A percentile compares a stretch with the other conserved stretches of the same genome.
phyloP scores from a whole-genome alignment of 176 grass and related monocot species.

The Dactylis glomerata region DNA sequence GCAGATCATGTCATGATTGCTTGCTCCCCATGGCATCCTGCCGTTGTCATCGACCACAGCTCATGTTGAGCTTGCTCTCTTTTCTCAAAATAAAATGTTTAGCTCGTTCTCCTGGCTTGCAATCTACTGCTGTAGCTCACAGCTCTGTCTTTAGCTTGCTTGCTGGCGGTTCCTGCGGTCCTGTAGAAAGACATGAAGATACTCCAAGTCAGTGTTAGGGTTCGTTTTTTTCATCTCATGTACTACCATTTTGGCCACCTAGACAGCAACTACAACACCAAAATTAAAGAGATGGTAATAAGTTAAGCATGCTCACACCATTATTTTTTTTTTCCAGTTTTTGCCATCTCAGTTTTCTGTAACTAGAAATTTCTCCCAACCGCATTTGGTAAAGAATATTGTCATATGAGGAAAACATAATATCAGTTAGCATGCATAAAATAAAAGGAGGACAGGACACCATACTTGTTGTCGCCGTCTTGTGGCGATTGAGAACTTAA shows the following conservation, averaged over 20 bases:
- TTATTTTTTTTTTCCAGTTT: too few species aligned
- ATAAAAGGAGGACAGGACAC: not conserved
- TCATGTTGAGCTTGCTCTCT: conserved; percentile 16
- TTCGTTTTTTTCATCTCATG: not conserved
- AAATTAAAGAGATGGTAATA: not conserved
- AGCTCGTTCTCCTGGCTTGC: conserved; percentile 22
- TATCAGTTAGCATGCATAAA: not conserved
- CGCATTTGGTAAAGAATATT: not conserved
- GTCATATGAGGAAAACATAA: not conserved
- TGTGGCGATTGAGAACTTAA: not conserved
- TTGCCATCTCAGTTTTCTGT: not conserved
- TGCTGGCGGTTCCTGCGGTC: conserved; percentile 25
- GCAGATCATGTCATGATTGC: not conserved
- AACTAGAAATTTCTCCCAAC: not conserved
- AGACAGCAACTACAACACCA: not conserved
- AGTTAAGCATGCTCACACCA: too few species aligned
- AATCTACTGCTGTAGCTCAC: conserved; percentile 23
- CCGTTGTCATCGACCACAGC: not conserved
- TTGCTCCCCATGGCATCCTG: conserved; percentile 16
- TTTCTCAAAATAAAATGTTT: not conserved
- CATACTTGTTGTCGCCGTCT: not conserved
- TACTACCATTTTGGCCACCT: not conserved
- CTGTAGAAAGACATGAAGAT: conserved; percentile 23
- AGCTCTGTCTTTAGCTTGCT: conserved; percentile 58
- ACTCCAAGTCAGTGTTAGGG: not conserved